Evolutionary conservation across 768 basidiomycete genomes (phyloP).

Genomic region (Melanogaster broomeanus): DNA sequence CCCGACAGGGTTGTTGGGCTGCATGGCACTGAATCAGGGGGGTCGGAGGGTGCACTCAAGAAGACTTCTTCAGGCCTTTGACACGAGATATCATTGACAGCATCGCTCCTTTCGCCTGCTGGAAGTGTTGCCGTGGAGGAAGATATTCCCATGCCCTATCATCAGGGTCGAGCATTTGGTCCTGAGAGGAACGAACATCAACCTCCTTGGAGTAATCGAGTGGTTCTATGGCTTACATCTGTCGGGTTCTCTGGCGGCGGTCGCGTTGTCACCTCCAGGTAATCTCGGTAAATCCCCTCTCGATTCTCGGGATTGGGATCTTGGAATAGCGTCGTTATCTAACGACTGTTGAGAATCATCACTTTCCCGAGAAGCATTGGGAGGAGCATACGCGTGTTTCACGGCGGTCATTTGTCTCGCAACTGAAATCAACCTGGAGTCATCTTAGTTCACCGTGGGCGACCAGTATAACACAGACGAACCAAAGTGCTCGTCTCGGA

Average conservation of each 20-base stretch:
- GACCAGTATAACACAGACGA: neutral
- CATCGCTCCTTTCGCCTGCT: neutral
- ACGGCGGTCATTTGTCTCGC: neutral
- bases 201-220: neutral
- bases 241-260: neutral
- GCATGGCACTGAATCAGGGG: no score
- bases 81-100: neutral
- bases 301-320: conserved; percentile 2
- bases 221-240: neutral
- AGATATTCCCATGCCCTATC: conserved; percentile 39
- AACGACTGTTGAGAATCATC: neutral
- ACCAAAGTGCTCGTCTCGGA: conserved; percentile 20
- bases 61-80: neutral
- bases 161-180: conserved; percentile 37
- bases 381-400: neutral
- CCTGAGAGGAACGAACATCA: neutral
- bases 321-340: conserved; percentile 17
- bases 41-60: neutral
- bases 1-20: neutral
- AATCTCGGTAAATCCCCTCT: conserved; percentile 10
- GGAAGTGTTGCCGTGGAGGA: neutral
- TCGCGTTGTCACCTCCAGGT: neutral
- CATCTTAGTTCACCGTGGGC: neutral
- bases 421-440: conserved; percentile 10
- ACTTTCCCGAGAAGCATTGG: neutral